These are phyloP conservation scores for Ambispora gerdemannii DNA, from an alignment of 192 early-diverging fungal species.

Conservation along the genomic window DNA sequence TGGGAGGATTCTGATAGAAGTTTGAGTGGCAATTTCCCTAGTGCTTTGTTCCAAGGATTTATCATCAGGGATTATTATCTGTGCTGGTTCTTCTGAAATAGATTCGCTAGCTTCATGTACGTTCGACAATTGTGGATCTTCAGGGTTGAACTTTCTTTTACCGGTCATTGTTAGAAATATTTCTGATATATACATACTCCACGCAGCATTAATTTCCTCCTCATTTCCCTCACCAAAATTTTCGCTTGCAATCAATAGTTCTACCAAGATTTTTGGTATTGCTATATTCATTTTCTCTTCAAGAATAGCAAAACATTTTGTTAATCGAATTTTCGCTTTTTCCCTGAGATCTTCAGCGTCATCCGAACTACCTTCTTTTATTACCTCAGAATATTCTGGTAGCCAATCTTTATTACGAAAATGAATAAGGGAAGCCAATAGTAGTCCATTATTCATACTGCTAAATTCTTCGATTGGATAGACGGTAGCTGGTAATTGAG, in stretches of 20 bases:
- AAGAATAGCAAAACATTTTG: conserved; percentile 11
- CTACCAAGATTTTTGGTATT: conserved; percentile 1
- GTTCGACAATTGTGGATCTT: neutral
- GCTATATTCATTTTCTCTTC: conserved; percentile 8
- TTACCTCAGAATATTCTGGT: conserved; percentile 22
- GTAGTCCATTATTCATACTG: conserved; percentile 26
- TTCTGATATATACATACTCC: conserved; percentile 26
- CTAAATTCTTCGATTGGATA: conserved; percentile 26
- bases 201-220: neutral
- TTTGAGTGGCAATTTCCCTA: neutral
- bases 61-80: neutral
- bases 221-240: neutral
- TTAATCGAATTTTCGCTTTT: conserved; percentile 21
- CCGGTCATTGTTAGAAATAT: conserved; percentile 12
- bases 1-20: neutral
- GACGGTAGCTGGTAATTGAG: neutral
- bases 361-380: neutral
- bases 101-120: neutral
- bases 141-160: neutral
- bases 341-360: neutral
- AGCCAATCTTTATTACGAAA: conserved; percentile 22
- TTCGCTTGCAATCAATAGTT: conserved; percentile 18
- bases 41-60: neutral
- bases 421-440: conserved; percentile 21
- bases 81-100: neutral